These are phyloP conservation scores for Termitomyces sp. DNA, from an alignment of 768 basidiomycete genomes.

Conservation along the genomic window DNA sequence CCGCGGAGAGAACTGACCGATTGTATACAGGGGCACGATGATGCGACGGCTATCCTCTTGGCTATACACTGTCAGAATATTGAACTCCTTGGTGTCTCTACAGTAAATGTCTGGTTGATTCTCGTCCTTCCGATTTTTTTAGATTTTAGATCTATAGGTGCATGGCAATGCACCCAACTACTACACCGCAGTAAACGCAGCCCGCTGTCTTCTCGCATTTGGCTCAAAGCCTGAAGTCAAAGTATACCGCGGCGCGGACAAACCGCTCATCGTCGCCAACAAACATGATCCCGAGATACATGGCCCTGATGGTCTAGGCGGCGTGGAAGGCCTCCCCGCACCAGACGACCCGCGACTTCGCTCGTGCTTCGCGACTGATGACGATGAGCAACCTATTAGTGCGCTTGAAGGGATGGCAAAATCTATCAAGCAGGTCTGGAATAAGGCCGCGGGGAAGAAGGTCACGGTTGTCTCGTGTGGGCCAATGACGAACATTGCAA, in stretches of 20 bases:
- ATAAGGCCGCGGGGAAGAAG: slow-evolving; percentile 50
- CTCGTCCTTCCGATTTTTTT: background rate
- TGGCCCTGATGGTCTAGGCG: slow-evolving; percentile 76
- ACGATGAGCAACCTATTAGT: slow-evolving; percentile 34
- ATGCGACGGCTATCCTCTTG: slow-evolving; percentile 78
- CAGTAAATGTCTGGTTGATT: slow-evolving; percentile 35
- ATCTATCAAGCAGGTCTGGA: slow-evolving; percentile 50
- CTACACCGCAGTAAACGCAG: slow-evolving; percentile 66
- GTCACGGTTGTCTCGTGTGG: slow-evolving; percentile 72
- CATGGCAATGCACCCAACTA: slow-evolving; percentile 73
- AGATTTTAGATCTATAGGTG: slow-evolving; percentile 36
- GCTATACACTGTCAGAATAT: slow-evolving; percentile 64
- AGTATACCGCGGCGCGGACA: slow-evolving; percentile 64
- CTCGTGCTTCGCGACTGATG: slow-evolving; percentile 38
- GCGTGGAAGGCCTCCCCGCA: slow-evolving; percentile 70
- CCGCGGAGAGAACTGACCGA: background rate
- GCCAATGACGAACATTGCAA: slow-evolving; percentile 79
- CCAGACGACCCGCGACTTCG: slow-evolving; percentile 42
- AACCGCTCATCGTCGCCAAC: slow-evolving; percentile 58
- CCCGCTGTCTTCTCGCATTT: slow-evolving; percentile 71
- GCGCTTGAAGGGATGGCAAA: slow-evolving; percentile 69
- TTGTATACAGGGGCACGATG: slow-evolving; percentile 71
- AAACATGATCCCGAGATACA: slow-evolving; percentile 77
- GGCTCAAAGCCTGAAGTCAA: slow-evolving; percentile 51
- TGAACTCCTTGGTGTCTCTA: slow-evolving; percentile 75